These are phyloP conservation scores for Penicillium cataractarum DNA, from an alignment of 495 filamentous ascomycete species.

Conservation along the genomic window DNA sequence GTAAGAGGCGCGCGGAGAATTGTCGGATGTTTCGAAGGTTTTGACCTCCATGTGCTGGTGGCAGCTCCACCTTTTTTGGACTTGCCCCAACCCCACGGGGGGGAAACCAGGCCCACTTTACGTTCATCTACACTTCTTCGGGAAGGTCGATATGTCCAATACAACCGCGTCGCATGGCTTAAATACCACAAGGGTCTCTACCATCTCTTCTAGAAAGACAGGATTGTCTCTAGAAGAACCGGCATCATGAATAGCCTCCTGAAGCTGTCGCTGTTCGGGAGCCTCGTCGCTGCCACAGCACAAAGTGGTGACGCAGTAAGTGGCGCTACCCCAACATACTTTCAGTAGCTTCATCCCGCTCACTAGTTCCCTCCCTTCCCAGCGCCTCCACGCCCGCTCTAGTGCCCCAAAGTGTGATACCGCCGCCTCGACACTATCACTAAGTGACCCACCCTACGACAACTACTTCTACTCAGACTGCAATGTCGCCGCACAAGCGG, in stretches of 20 bases:
- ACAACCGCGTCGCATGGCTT: background rate
- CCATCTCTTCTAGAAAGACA: background rate
- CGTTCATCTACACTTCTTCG: constrained; percentile 14
- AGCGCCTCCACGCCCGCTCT: constrained; percentile 5
- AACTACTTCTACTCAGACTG: constrained; percentile 70
- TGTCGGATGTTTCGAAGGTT: constrained; percentile 13
- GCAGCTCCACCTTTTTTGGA: constrained; percentile 5
- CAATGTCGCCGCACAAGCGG: constrained; percentile 57
- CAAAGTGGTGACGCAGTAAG: constrained; percentile 20
- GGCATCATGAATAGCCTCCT: constrained; percentile 8
- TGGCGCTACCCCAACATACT: constrained; percentile 14
- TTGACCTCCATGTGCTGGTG: background rate
- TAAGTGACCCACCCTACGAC: constrained; percentile 54
- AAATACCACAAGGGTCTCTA: background rate
- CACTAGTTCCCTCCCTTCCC: background rate
- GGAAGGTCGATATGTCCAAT: constrained; percentile 18
- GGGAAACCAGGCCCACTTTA: constrained; percentile 12
- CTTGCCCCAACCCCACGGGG: constrained; percentile 2
- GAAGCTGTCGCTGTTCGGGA: background rate
- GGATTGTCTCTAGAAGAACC: background rate
- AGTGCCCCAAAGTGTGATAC: constrained; percentile 13
- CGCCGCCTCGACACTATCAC: constrained; percentile 24
- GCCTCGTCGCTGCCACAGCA: constrained; percentile 1
- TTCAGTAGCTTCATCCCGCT: constrained; percentile 9
- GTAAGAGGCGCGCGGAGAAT: constrained; percentile 11